Conservation (phyloP, 768 basidiomycete genomes). For the Mycena maculata region DNA sequence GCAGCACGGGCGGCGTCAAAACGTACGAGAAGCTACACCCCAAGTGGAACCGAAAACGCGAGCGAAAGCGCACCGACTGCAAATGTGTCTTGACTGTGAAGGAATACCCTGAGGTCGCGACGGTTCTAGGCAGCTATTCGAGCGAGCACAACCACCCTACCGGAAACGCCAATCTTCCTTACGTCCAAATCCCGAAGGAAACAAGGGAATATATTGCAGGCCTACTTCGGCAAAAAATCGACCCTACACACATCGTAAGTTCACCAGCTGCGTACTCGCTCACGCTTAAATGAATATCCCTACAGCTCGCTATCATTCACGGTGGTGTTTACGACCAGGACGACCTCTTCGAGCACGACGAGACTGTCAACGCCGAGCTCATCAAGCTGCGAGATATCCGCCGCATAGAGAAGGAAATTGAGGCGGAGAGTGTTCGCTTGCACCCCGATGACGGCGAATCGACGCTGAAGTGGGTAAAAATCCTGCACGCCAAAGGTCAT, state of each 20-base stretch:
- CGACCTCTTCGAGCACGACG: background rate
- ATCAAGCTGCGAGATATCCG: slow-evolving; percentile 9
- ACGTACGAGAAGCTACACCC: background rate
- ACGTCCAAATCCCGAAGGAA: slow-evolving; percentile 6
- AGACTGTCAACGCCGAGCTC: background rate
- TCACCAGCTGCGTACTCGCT: no score
- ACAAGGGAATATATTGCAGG: slow-evolving; percentile 12
- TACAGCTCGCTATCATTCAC: background rate
- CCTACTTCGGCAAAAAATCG: background rate
- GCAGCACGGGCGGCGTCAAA: background rate
- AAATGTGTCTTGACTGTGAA: background rate
- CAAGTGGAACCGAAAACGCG: background rate
- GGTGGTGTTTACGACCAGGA: slow-evolving; percentile 2
- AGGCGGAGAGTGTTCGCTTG: background rate
- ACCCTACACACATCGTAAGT: slow-evolving; percentile 5
- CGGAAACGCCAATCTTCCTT: background rate
- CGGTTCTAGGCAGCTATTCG: background rate
- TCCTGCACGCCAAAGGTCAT: background rate
- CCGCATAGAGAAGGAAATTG: slow-evolving; percentile 7
- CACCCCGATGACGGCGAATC: slow-evolving; percentile 5
- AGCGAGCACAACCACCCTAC: background rate
- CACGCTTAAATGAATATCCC: background rate
- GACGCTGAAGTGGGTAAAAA: background rate
- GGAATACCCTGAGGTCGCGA: background rate
- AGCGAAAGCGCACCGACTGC: background rate